phyloP scores from a whole-genome alignment of 192 early-diverging fungal genomes.

The Thamnidium elegans region DNA sequence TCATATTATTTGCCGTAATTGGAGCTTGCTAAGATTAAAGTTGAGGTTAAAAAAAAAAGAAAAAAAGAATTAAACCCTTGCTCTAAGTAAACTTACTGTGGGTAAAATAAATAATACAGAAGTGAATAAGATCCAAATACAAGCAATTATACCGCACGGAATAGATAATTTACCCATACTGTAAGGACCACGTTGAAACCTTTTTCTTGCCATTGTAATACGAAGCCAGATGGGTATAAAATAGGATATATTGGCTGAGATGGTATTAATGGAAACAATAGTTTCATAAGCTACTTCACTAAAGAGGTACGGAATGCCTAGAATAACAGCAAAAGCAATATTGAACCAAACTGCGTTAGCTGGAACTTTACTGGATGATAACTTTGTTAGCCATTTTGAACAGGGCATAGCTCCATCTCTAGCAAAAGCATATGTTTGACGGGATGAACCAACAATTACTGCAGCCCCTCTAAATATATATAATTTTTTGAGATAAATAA shows the following conservation, averaged over 20 bases:
- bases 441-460: constrained; percentile 39
- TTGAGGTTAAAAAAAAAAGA: neutral
- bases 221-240: constrained; percentile 44
- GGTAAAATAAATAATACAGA: constrained; percentile 15
- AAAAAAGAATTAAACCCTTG: constrained; percentile 33
- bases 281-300: constrained; percentile 40
- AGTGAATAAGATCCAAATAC: constrained; percentile 9
- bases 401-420: constrained; percentile 48
- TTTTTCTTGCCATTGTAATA: constrained; percentile 36
- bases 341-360: constrained; percentile 47
- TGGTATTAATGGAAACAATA: constrained; percentile 50
- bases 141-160: neutral
- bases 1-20: constrained; percentile 40
- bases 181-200: constrained; percentile 33
- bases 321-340: constrained; percentile 41
- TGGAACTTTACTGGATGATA: constrained; percentile 37
- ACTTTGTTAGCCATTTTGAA: constrained; percentile 36
- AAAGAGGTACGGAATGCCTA: constrained; percentile 44
- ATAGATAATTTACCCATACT: constrained; percentile 7
- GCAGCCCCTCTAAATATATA: constrained; percentile 39
- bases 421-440: constrained; percentile 50
- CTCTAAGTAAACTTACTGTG: constrained; percentile 10
- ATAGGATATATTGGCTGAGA: constrained; percentile 44
- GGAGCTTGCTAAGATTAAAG: constrained; percentile 16
- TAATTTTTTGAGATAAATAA: neutral